A percentile compares a stretch with the other conserved stretches of the same genome.
Conservation (phyloP, 176 grass and related monocot species). For the Oropetium thomaeum region DNA sequence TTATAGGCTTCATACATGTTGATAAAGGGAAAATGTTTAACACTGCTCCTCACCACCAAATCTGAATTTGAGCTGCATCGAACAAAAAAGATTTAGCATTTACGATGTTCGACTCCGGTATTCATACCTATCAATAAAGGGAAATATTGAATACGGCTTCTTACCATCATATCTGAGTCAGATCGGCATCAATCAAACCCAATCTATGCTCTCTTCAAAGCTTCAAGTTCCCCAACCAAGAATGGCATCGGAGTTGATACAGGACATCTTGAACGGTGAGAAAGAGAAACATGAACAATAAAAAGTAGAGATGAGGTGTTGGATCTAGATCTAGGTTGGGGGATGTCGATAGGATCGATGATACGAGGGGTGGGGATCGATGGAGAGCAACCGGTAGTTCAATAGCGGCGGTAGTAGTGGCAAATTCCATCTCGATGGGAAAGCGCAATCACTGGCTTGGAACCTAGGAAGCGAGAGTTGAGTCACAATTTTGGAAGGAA, state of each 20-base stretch:
- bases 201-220: not conserved
- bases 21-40: not conserved
- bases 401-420: not conserved
- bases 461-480: not conserved
- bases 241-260: accelerated
- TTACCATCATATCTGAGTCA: no score
- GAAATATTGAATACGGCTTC: not conserved
- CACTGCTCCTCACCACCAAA: not conserved
- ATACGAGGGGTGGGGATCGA: not conserved
- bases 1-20: not conserved
- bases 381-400: not conserved
- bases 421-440: not conserved
- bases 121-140: not conserved
- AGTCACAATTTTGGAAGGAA: not conserved
- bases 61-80: not conserved
- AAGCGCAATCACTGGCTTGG: not conserved
- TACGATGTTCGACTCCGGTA: not conserved
- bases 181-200: not conserved
- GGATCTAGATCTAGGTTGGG: not conserved
- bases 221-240: not conserved
- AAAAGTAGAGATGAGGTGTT: not conserved
- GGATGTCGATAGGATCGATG: not conserved
- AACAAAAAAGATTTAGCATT: not conserved
- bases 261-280: not conserved
- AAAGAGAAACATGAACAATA: not conserved